Base-by-base conservation (phyloP, 2,329 filamentous ascomycete genomes). In the Sclerotinia subarctica region DNA sequence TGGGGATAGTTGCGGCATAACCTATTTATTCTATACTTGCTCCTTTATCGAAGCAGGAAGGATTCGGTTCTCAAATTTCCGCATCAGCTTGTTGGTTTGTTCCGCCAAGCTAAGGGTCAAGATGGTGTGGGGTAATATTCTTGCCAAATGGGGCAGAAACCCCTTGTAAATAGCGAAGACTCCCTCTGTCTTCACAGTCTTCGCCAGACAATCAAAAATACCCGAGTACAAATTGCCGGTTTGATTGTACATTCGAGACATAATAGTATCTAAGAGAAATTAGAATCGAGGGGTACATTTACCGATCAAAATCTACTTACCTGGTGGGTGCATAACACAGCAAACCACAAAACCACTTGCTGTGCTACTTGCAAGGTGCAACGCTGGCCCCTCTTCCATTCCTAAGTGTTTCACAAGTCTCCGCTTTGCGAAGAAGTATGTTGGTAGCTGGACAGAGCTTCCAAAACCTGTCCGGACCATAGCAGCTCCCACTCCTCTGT, bases 171-270 rank as follows among this genome's bases (percentile, higher is more conserved):
- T 92, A 70, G 95, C 95, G 58, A 98, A 81, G 64, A 97, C 75
- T 29, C 95, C 95, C 79, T 99, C 95, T 0, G 93, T 97, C 78
- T 89, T 90, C 70, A 99, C 85, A 0, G 95, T 99, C 81, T 97
- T 94, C 78, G 86, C 87, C 69, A 98, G 80, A 78, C 95, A 99
- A 81, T 99, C 95, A 71, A 96, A 91, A 5, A 96, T 92, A 69
- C 94, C 91, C 73, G 86, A 89, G 83, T 99, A 99, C n/a, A 99
- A 85, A 78, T 97, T 96, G 64, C 95, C 95, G 70, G 94, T 96
- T 79, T 99, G 95, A 82, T 99, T 99, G 84, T 99, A 99, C 84
- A 99, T 90, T 71, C 95, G 90, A 70, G 93, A 95, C 95, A 99
- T 99, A 81, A 99, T 92, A 6, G 95, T 99, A 79, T 99, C 95